Evolutionary conservation across 2,329 filamentous ascomycete species (phyloP), one percentile per base, ranked within the genome.

Genomic region (Dactylonectria estremocensis): DNA sequence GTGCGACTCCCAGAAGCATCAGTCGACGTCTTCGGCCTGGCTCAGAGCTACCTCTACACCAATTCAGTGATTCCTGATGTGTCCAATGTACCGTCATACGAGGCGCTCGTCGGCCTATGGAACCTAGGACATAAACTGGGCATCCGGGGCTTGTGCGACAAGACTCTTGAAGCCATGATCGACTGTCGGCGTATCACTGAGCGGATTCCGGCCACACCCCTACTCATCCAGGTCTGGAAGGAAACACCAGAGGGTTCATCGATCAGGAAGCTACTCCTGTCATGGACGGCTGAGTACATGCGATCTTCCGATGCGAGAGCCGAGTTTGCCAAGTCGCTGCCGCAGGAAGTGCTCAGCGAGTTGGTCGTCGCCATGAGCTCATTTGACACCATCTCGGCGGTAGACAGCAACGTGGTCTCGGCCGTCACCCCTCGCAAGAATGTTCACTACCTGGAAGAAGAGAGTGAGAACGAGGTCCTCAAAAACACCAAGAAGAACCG

Each of bases 231-330:
- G 72, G 89, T 89, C 7, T 91, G 89, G 89, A 84, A 87, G 55
- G 88, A 90, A 58, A 90, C 88, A 0, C 88, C 88, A 0, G 87
- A 89, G 69, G 88, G 88, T 9, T 90, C 88, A 3, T 84, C 87
- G 1, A 87, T 91, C 55, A 84, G 89, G 45, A 83, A 84, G 67
- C 84, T 91, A 43, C 83, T 91, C 14, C 80, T 91, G 3, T 85
- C 83, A 11, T 91, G 89, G 89, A 87, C 88, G 1, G 89, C 88
- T 28, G 89, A 91, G 77, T 91, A 91, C 72, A 89, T 91, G 80
- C 81, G 87, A 48, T 86, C 86, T 0, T 89, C 88, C 3, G 85
- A 88, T 22, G 83, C 84, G 1, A 83, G 88, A 18, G 82, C 85
- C 9, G 87, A 89, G 67, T 91, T 91, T 73, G 89, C 87, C 49